Evolutionary conservation across 176 grass and related monocot genomes (phyloP).

Genomic region (Aegilops tauschii): DNA sequence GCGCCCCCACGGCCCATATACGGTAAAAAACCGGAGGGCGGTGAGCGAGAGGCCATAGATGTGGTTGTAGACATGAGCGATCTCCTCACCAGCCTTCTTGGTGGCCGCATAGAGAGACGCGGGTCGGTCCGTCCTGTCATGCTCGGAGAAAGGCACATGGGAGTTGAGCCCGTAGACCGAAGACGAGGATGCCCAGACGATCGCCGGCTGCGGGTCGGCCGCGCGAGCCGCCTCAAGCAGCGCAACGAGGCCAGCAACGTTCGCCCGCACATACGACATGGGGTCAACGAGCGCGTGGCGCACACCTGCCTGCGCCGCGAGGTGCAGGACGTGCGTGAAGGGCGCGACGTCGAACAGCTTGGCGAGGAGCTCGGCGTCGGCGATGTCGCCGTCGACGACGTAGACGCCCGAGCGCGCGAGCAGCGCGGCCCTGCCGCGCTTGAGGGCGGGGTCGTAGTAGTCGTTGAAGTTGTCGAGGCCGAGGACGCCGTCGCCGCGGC

Average conservation of each 20-base stretch:
- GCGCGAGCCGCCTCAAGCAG: conserved; percentile 66
- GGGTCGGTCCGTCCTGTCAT: conserved; percentile 76
- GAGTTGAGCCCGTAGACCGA: conserved; percentile 83
- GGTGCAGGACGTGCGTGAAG: conserved; percentile 90
- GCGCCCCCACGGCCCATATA: conserved; percentile 82
- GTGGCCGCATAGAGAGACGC: conserved; percentile 88
- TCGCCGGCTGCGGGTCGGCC: conserved; percentile 68
- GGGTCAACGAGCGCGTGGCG: conserved; percentile 76
- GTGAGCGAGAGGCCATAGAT: conserved; percentile 88
- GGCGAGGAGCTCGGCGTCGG: conserved; percentile 61
- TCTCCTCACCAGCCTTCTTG: conserved; percentile 90
- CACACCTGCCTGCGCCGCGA: conserved; percentile 92
- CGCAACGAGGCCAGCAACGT: conserved; percentile 66
- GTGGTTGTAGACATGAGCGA: conserved; percentile 90
- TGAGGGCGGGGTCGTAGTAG: conserved; percentile 83
- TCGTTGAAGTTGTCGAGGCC: conserved; percentile 86
- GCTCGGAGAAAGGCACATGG: conserved; percentile 76
- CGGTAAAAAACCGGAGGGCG: conserved; percentile 73
- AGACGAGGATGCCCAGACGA: conserved; percentile 86
- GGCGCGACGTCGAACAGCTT: conserved; percentile 85
- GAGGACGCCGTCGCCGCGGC: conserved; percentile 73
- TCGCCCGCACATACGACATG: conserved; percentile 71
- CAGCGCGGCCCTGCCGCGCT: conserved; percentile 62
- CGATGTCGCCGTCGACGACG: conserved; percentile 83
- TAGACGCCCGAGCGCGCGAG: conserved; percentile 66